Evolutionary conservation across 805 yeast species (phyloP).

Genomic region (Barnettozyma siamensis): DNA sequence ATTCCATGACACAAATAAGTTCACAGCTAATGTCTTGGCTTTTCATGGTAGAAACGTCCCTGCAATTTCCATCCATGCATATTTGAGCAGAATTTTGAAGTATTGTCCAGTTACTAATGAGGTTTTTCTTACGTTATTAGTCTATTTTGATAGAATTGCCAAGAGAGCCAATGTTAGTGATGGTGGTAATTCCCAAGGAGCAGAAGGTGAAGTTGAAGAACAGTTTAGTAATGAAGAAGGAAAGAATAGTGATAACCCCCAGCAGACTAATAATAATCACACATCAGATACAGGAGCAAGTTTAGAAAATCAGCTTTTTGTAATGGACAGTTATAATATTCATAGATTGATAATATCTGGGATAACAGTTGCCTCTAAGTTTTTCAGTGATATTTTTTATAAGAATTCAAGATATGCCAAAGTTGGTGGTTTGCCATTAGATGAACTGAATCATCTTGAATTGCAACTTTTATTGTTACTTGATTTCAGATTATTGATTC

Average conservation of each 20-base stretch:
- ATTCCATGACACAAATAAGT: slow-evolving; percentile 35
- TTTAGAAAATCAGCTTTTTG: slow-evolving; percentile 59
- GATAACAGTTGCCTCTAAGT: slow-evolving; percentile 91
- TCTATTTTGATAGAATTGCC: slow-evolving; percentile 91
- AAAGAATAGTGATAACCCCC: not conserved
- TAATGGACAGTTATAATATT: slow-evolving; percentile 93
- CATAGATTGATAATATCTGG: slow-evolving; percentile 93
- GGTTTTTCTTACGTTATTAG: slow-evolving; percentile 83
- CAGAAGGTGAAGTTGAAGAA: slow-evolving; percentile 19
- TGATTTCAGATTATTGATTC: slow-evolving; percentile 83
- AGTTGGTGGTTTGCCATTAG: slow-evolving; percentile 91
- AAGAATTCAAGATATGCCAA: slow-evolving; percentile 92
- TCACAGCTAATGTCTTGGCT: slow-evolving; percentile 68
- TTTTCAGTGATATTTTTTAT: slow-evolving; percentile 90
- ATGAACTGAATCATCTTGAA: slow-evolving; percentile 89
- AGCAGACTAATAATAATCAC: too few relatives aligned
- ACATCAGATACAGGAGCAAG: slow-evolving; percentile 3
- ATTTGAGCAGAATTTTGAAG: slow-evolving; percentile 82
- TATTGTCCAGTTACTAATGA: slow-evolving; percentile 99
- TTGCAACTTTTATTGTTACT: slow-evolving; percentile 78
- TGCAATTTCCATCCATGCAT: slow-evolving; percentile 87
- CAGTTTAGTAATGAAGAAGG: slow-evolving; percentile 11
- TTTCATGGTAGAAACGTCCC: slow-evolving; percentile 96
- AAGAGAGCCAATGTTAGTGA: slow-evolving; percentile 62
- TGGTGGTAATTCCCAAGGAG: slow-evolving; percentile 3